Percentiles rank a stretch among this genome's conserved stretches.
Conservation (phyloP, 2,329 filamentous ascomycete species). For the Alternaria postmessia region DNA sequence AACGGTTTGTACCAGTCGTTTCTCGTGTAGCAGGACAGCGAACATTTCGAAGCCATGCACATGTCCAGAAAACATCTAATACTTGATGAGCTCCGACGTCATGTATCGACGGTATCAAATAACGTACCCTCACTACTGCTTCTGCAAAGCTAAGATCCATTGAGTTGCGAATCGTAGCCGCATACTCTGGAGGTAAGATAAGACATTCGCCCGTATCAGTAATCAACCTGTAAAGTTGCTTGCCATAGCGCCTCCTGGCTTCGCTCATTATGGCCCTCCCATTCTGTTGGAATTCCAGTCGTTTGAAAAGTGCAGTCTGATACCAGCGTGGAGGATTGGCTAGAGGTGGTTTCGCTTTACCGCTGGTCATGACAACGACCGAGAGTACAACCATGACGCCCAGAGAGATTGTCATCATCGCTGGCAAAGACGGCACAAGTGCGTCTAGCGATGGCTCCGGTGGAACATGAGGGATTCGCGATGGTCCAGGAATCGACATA, state of each 20-base stretch:
- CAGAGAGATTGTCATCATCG: neutral
- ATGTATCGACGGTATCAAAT: too few relatives aligned
- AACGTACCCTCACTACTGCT: neutral
- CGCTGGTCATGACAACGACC: neutral
- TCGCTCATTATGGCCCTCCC: neutral
- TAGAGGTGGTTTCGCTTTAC: neutral
- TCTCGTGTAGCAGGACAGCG: neutral
- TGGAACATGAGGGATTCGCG: neutral
- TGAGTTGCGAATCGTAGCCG: neutral
- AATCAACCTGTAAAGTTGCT: conserved; percentile 7
- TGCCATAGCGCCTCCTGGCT: neutral
- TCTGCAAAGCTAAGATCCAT: neutral
- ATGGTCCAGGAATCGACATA: neutral
- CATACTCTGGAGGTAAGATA: neutral
- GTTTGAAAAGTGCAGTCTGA: neutral
- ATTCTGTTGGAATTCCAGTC: neutral
- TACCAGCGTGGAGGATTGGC: conserved; percentile 5
- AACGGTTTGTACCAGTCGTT: neutral
- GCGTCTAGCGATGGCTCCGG: fast-evolving
- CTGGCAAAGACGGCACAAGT: neutral
- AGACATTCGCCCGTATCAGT: neutral
- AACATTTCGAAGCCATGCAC: conserved; percentile 2
- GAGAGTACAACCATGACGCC: neutral
- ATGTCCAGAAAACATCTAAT: conserved; percentile 2
- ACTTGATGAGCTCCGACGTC: too few relatives aligned